These are phyloP conservation scores for Aspergillus latus DNA, from an alignment of 2,329 filamentous ascomycete species.

Conservation along the genomic window DNA sequence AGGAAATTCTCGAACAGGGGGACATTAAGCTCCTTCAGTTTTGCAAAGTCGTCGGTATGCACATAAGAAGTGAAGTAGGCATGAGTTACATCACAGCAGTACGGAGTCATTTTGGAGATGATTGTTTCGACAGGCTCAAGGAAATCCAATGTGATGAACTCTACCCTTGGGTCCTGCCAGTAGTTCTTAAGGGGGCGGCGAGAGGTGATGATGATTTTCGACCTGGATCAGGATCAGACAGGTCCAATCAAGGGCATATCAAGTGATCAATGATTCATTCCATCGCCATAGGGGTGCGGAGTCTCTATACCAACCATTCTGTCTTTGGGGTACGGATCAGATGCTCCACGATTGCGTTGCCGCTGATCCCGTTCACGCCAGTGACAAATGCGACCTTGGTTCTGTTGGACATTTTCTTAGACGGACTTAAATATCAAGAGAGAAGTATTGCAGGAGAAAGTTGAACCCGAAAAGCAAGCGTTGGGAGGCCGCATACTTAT, in stretches of 20 bases:
- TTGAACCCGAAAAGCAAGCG: too few species aligned
- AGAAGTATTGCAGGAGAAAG: too few species aligned
- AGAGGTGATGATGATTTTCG: constrained; percentile 33
- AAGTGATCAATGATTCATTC: too few species aligned
- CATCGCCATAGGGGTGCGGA: too few species aligned
- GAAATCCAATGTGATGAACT: constrained; percentile 36
- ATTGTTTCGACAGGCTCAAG: constrained; percentile 21
- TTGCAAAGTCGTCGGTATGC: constrained; percentile 32
- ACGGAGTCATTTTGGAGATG: constrained; percentile 14
- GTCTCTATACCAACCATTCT: constrained; percentile 20
- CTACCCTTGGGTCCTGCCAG: constrained; percentile 19
- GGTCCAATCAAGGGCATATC: too few species aligned
- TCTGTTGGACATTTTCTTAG: too few species aligned
- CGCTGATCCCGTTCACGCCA: constrained; percentile 38
- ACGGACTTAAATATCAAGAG: too few species aligned
- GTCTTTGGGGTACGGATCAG: constrained; percentile 27
- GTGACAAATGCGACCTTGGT: constrained; percentile 36
- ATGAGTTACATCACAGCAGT: constrained; percentile 33
- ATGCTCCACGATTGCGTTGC: constrained; percentile 36
- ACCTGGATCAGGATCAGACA: constrained; percentile 9
- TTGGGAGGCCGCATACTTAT: too few species aligned
- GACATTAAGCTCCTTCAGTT: too few species aligned
- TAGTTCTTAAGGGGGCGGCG: constrained; percentile 22
- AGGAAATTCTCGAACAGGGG: constrained; percentile 36
- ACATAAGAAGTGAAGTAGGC: constrained; percentile 36